Base-by-base conservation (phyloP, 208 protist genomes). In the Porcisia hertigi region DNA sequence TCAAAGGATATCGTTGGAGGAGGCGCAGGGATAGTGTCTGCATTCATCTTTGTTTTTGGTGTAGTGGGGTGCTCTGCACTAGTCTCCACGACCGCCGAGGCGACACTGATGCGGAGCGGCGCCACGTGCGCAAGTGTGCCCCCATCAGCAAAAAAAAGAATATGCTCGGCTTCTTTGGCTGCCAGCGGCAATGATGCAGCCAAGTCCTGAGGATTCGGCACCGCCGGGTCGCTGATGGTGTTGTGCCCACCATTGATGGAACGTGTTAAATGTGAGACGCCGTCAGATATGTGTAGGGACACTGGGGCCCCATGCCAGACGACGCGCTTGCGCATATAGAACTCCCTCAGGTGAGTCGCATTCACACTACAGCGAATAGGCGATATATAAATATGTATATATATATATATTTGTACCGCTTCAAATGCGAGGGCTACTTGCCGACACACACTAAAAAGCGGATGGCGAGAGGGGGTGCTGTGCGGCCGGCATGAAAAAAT, bases 401-500 rank as follows among this genome's bases (percentile, higher is more conserved):
- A n/a, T n/a, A n/a, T n/a, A n/a, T n/a, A n/a, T n/a, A n/a, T n/a
- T n/a, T n/a, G n/a, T n/a, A n/a, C n/a, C n/a, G n/a, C 55, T 60
- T 60, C 6, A 60, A 3, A 60, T 60, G 23, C 25, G 55, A 30
- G 23, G 25, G 18, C n/a, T n/a, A n/a, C n/a, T n/a, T n/a, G n/a
- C n/a, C n/a, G n/a, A n/a, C n/a, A n/a, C n/a, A n/a, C n/a, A n/a
- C n/a, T n/a, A n/a, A n/a, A n/a, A 60, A 39, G 6, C 64, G 43
- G 23, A 75, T 6, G 14, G 41, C 47, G 57, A 69, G 30, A 12
- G 49, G 30, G 34, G 39, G 36, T 64, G 16, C 30, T 76, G 59
- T 77, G 69, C 72, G 62, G 74, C 63, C 14, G 53, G 9, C 23
- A 75, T 59, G 62, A 36, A n/a, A 18, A 66, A n/a, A 20, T 9